A percentile compares a stretch with the other conserved stretches of the same genome.
These are phyloP conservation scores for Oenanthe sinensis DNA, from an alignment of 129 eudicot genomes.

Conservation along the genomic window DNA sequence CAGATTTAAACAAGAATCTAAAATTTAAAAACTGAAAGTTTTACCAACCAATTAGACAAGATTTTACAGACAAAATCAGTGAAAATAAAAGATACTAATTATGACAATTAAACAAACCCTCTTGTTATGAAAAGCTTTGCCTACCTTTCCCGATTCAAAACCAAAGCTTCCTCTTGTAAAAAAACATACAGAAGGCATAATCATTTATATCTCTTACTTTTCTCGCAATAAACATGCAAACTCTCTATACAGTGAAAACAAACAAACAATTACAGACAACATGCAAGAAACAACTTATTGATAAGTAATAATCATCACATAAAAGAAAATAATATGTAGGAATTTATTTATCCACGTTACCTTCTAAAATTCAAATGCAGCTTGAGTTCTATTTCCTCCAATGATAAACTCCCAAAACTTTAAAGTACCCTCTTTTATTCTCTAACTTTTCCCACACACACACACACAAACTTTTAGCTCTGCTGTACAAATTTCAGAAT, in stretches of 20 bases:
- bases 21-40: slow-evolving; percentile 20
- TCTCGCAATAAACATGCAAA: slow-evolving; percentile 12
- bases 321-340: background rate
- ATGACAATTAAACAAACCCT: slow-evolving; percentile 16
- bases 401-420: slow-evolving; percentile 17
- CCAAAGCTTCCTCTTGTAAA: slow-evolving; percentile 6
- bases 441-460: background rate
- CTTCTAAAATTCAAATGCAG: slow-evolving; percentile 31
- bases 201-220: slow-evolving; percentile 26
- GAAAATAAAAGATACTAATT: slow-evolving; percentile 17
- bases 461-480: background rate
- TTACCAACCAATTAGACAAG: slow-evolving; percentile 25
- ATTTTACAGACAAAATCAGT: slow-evolving; percentile 22
- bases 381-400: slow-evolving; percentile 16
- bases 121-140: slow-evolving; percentile 2
- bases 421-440: background rate
- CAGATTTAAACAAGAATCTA: slow-evolving; percentile 24
- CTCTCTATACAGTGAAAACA: slow-evolving; percentile 19
- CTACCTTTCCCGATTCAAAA: slow-evolving; percentile 8
- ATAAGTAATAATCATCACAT: slow-evolving; percentile 29
- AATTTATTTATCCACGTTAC: slow-evolving; percentile 24
- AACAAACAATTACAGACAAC: slow-evolving; percentile 29
- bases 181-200: slow-evolving; percentile 24
- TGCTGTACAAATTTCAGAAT: background rate
- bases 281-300: slow-evolving; percentile 15